Evolutionary conservation across 2,329 filamentous ascomycete species (phyloP), one percentile per base, ranked within the genome.

Genomic region (Diplodia mutila): DNA sequence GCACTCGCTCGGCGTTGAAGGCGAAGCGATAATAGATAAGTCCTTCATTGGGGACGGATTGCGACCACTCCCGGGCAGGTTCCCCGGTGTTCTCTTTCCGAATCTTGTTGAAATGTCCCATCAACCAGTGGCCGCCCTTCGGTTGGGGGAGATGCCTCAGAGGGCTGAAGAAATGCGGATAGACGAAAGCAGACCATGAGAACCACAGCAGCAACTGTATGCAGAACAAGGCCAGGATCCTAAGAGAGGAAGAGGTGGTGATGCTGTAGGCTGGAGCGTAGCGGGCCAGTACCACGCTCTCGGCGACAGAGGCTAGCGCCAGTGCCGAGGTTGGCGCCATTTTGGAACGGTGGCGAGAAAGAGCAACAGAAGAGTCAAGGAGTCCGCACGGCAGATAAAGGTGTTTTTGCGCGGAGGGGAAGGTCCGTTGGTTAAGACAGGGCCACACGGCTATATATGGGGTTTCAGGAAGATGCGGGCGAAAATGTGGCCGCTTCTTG

Each of bases 101-200:
- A 29, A 85, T 82, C 2, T 72, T 73, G n/a, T 51, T 70, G 32
- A 79, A 83, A 29, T 84, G 80, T 3, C 83, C 83, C 18, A 79
- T 72, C 27, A 83, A 70, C 51, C 79, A 75, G 46, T 75, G 73
- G 1, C 68, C 70, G 14, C 71, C 71, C 76, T 61, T 29, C 23
- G 65, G 85, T 14, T 80, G 77, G 4, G 87, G 87, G 37, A 91
- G 74, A 72, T 87, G 78, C 69, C 85, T 83, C 55, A 90, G 71
- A 2, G 87, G 87, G 48, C 84, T 88, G 69, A 90, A 79, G 69
- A 82, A 85, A 39, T 81, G 77, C 3, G 88, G 89, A 72, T 87
- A 90, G 52, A 90, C 71, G 11, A 88, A 61, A 0, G 85, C 73
- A 5, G 66, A 74, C 76, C 80, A 87, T 29, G 77, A 70, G 3